Base-by-base conservation (phyloP, 768 basidiomycete genomes). In the Boletus coccyginus region DNA sequence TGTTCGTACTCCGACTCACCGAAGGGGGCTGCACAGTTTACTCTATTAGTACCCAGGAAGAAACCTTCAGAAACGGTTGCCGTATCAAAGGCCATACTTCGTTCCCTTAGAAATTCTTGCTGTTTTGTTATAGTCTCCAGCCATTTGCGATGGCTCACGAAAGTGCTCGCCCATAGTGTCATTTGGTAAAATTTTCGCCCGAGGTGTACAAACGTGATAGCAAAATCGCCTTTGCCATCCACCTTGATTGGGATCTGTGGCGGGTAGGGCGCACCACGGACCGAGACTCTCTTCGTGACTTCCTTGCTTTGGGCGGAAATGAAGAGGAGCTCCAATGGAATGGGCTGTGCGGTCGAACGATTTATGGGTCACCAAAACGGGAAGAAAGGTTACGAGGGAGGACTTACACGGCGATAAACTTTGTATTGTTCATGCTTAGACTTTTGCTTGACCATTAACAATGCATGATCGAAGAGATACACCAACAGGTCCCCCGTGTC, bases 381-480 rank as follows among this genome's bases (percentile, higher is more conserved):
- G 49, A n/a, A 60, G 39, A 40, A 41, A 29, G 7, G 32, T 39
- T 0, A 35, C 10, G 32, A 11, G 46, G 53, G 48, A 49, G 29
- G 48, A 76, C 89, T 70, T 68, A 98, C 95, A 64, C 90, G 85
- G 63, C 95, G 86, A 68, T 97, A 95, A 13, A 98, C 95, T 68
- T 91, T 92, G 72, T 85, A 88, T 65, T 94, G 92, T 62, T 98
- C 95, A 49, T 87, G 86, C 69, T 94, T 94, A 73, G 86, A 91
- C 73, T 93, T 94, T 68, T 94, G 88, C 74, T 94, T 98, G 60
- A 91, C 94, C 83, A 98, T 92, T 33, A 99, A 76, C 42, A 99
- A 75, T 2, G 94, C 94, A 71, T 99, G 97, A 70, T 99, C 97
- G 68, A 99, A 97, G 66, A 99, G 73, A 77, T 96, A 98, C 7